Evolutionary conservation across 1,284 basidiomycete species (phyloP).

Genomic region (Sphagnurus paluster): DNA sequence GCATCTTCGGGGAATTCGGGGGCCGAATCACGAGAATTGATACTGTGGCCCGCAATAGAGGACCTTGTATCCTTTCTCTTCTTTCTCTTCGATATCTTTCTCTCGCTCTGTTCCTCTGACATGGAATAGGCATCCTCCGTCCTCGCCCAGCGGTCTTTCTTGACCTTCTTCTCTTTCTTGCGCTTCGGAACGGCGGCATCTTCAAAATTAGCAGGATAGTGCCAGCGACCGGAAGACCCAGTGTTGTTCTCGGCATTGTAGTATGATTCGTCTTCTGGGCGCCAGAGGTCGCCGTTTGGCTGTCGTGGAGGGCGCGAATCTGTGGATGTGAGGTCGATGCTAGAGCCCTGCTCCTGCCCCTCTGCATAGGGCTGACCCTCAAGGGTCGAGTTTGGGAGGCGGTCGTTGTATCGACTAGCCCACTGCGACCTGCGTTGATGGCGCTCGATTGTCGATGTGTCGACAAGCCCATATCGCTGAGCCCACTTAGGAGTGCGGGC

Average conservation of each 20-base stretch:
- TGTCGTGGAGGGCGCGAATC: conserved; percentile 32
- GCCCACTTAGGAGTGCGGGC: conserved; percentile 95
- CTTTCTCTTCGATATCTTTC: conserved; percentile 55
- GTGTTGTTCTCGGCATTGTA: conserved; percentile 52
- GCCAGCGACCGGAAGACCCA: conserved; percentile 63
- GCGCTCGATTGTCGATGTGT: conserved; percentile 74
- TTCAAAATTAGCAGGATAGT: conserved; percentile 79
- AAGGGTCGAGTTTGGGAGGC: conserved; percentile 70
- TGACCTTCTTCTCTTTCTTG: conserved; percentile 60
- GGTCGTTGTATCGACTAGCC: conserved; percentile 85
- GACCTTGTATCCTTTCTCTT: conserved; percentile 57
- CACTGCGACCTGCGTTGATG: conserved; percentile 82
- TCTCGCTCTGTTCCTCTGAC: conserved; percentile 46
- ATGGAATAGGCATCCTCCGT: conserved; percentile 78
- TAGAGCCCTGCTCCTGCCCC: conserved; percentile 64
- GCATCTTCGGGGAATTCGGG: conserved; percentile 70
- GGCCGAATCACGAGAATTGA: conserved; percentile 50
- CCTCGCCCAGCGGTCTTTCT: conserved; percentile 82
- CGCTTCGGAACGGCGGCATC: conserved; percentile 48
- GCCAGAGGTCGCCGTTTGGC: conserved; percentile 60
- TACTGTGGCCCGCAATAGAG: conserved; percentile 42
- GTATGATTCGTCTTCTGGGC: conserved; percentile 68
- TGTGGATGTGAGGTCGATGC: conserved; percentile 44
- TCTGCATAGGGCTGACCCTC: conserved; percentile 76
- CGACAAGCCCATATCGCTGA: conserved; percentile 83